Percentiles rank a stretch among this genome's conserved stretches.
Conservation (phyloP, 139 green algal genomes). For the Desmodesmus armatus region DNA sequence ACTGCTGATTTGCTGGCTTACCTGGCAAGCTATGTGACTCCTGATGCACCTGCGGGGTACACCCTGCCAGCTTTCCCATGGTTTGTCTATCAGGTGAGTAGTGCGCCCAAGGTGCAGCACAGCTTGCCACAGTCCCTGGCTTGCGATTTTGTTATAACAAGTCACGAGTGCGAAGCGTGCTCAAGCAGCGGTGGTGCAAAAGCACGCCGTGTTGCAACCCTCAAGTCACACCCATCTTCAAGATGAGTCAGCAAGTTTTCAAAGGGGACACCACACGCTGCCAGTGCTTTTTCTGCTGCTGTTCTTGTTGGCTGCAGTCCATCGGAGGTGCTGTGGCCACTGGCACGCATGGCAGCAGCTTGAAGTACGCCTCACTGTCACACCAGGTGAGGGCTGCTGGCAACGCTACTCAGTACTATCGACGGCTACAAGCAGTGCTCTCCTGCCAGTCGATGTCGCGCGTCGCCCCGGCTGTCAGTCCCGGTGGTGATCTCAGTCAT, state of each 20-base stretch:
- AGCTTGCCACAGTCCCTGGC: too few species aligned
- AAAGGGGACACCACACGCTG: background rate
- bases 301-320: constrained; percentile 48
- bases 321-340: constrained; percentile 90
- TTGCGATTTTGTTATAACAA: too few species aligned
- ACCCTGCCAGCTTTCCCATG: background rate
- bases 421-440: too few species aligned
- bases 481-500: too few species aligned
- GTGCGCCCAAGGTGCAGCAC: too few species aligned
- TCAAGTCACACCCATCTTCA: background rate
- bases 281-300: background rate
- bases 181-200: too few species aligned
- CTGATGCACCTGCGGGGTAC: background rate
- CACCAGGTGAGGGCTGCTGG: too few species aligned
- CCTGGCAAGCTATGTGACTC: constrained; percentile 78
- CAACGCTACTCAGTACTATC: too few species aligned
- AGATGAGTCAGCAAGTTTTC: background rate
- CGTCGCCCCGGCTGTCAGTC: too few species aligned
- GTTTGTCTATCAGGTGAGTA: background rate
- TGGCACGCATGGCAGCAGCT: constrained; percentile 80
- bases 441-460: too few species aligned
- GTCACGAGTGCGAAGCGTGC: too few species aligned
- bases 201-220: too few species aligned
- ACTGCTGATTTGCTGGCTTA: constrained; percentile 64
- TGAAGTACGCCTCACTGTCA: constrained; percentile 73